Evolutionary conservation across 1,284 basidiomycete genomes (phyloP).

Genomic region (Ustilago sp.): DNA sequence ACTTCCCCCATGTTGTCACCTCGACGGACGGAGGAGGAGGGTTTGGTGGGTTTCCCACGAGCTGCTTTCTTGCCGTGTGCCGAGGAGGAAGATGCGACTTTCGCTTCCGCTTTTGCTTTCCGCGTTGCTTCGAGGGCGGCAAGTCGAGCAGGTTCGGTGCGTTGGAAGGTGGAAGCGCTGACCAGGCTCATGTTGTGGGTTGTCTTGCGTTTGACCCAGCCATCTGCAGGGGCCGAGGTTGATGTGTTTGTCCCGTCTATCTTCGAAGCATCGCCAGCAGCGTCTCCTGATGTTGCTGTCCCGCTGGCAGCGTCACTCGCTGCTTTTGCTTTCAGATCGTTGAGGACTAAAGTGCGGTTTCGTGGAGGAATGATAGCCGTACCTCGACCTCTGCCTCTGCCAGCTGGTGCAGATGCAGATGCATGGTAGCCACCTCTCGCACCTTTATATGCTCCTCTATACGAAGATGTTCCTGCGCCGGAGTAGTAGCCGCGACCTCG

Average conservation of each 20-base stretch:
- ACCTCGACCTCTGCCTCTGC: conserved; percentile 38
- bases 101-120: conserved; percentile 42
- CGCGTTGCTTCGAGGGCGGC: conserved; percentile 56
- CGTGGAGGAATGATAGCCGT: conserved; percentile 26
- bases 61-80: conserved; percentile 4
- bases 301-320: background rate
- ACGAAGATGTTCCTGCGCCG: conserved; percentile 13
- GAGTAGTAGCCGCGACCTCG: conserved; percentile 24
- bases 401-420: background rate
- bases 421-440: conserved; percentile 23
- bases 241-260: background rate
- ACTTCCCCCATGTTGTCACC: conserved; percentile 69
- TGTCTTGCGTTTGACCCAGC: conserved; percentile 64
- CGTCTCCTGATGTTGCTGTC: background rate
- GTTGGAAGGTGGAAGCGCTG: conserved; percentile 54
- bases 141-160: conserved; percentile 60
- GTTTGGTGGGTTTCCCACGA: conserved; percentile 10
- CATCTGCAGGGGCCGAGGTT: conserved; percentile 14
- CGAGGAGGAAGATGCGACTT: conserved; percentile 12
- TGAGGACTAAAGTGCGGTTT: conserved; percentile 52
- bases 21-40: conserved; percentile 43
- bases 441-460: conserved; percentile 13
- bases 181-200: conserved; percentile 64
- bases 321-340: conserved; percentile 21
- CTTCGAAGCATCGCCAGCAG: background rate